Percentiles rank a stretch among this genome's conserved stretches.
phyloP scores from a whole-genome alignment of 1,139 yeast genomes.

The Wickerhamiella pararugosa region DNA sequence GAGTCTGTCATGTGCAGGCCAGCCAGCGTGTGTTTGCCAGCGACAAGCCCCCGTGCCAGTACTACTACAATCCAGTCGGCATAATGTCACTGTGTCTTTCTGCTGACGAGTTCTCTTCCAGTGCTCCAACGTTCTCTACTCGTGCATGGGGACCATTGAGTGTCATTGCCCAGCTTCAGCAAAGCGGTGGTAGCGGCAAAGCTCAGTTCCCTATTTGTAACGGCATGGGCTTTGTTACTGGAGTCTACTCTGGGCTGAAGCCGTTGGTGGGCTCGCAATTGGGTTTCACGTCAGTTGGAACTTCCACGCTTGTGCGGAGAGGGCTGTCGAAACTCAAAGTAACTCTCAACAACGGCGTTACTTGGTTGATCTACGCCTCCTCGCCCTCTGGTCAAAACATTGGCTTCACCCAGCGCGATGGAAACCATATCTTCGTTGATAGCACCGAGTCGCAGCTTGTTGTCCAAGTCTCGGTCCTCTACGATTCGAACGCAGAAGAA shows the following conservation, averaged over 20 bases:
- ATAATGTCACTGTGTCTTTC: conserved; percentile 25
- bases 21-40: conserved; percentile 39
- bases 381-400: conserved; percentile 25
- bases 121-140: conserved; percentile 17
- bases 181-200: conserved; percentile 43
- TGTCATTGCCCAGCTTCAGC: conserved; percentile 38
- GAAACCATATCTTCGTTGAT: conserved; percentile 35
- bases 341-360: conserved; percentile 33
- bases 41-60: conserved; percentile 22
- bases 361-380: conserved; percentile 46
- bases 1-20: conserved; percentile 47
- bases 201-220: conserved; percentile 34
- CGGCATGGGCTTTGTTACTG: conserved; percentile 68
- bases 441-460: conserved; percentile 24
- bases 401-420: conserved; percentile 31
- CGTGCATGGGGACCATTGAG: conserved; percentile 31
- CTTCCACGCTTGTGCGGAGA: conserved; percentile 9
- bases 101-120: conserved; percentile 20
- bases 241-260: conserved; percentile 46
- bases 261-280: conserved; percentile 40
- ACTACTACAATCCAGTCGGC: conserved; percentile 28
- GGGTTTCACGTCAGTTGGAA: conserved; percentile 38
- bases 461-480: conserved; percentile 31
- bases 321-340: conserved; percentile 33
- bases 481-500: conserved; percentile 11